Percentiles rank a stretch among this genome's conserved stretches.
These are phyloP conservation scores for Cardamine resedifolia DNA, from an alignment of 345 rosid species.

Conservation along the genomic window DNA sequence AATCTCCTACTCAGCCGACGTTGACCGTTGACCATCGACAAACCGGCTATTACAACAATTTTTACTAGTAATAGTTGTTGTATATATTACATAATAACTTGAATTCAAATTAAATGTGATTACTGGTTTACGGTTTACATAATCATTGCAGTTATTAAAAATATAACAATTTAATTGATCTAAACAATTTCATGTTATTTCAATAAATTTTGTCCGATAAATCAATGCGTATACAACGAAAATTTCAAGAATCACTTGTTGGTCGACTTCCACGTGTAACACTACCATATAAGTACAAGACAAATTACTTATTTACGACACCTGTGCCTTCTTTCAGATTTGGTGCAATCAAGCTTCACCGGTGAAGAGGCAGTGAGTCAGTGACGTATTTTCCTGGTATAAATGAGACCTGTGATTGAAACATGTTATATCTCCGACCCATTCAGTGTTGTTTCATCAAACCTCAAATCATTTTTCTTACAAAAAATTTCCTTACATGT, in stretches of 20 bases:
- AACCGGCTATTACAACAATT: too few relatives aligned
- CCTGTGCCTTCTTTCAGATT: too few relatives aligned
- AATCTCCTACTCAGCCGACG: conserved; percentile 20
- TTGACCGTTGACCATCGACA: conserved; percentile 17
- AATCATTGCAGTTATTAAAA: not conserved
- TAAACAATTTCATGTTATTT: not conserved
- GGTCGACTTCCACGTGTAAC: not conserved
- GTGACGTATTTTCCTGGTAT: not conserved
- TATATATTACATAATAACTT: too few relatives aligned
- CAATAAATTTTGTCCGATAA: not conserved
- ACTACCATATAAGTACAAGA: not conserved
- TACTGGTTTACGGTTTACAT: conserved; percentile 6
- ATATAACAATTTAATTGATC: not conserved
- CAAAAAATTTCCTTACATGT: not conserved
- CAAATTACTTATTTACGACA: not conserved
- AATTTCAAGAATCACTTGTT: not conserved
- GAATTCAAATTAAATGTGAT: not conserved
- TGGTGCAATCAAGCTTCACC: not conserved
- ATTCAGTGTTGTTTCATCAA: not conserved
- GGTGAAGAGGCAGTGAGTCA: conserved; percentile 3
- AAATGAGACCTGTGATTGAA: not conserved
- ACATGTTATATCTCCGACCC: not conserved
- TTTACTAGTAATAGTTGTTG: not conserved
- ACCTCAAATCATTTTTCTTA: not conserved
- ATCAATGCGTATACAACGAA: not conserved